Base-by-base conservation (phyloP, 2,329 filamentous ascomycete genomes). In the Orbilia ellipsospora region DNA sequence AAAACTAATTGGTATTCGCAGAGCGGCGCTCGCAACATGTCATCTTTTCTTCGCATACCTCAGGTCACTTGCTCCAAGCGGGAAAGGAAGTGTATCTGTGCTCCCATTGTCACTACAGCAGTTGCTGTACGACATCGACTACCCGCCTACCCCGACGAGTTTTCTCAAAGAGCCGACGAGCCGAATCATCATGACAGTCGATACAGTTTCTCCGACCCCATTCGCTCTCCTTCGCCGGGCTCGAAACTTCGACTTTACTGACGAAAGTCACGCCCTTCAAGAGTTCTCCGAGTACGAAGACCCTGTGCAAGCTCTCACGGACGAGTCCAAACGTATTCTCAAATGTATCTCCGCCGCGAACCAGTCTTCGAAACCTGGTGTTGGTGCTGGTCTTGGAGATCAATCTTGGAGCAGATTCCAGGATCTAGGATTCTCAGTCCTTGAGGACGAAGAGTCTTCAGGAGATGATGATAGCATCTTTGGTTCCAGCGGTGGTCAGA, bases 11-110 rank as follows among this genome's bases (percentile, higher is more conserved):
- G 48, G 23, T 18, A 18, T n/a, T 16, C 78, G 28, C 80, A 96
- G 92, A 80, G 94, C 94, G 75, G 95, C 95, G 73, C 93, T 98
- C 85, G 95, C 95, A 64, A 93, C 94, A 18, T 97, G 94, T 80
- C 95, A 99, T 84, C 85, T 99, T 65, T 99, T 99, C 86, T 99
- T 99, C 81, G 95, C 95, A 67, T 99, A 98, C 82, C 88, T 99
- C 56, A 89, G 95, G 79, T 97, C 94, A 0, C 84, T 97, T 55
- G 89, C 93, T 1, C 94, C 95, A n/a, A 64, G 75, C 57, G 69
- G 90, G 94, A 87, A 90, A 77, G 88, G 88, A 31, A 92, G 92
- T 55, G 96, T 98, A 76, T 92, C 94, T 0, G 88, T 90, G 78
- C 87, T 99, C 15, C 95, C 95, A 7, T 90, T 94, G 81, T 97